Base-by-base conservation (phyloP, 805 yeast genomes). In the Cyberlindnera mississippiensis region DNA sequence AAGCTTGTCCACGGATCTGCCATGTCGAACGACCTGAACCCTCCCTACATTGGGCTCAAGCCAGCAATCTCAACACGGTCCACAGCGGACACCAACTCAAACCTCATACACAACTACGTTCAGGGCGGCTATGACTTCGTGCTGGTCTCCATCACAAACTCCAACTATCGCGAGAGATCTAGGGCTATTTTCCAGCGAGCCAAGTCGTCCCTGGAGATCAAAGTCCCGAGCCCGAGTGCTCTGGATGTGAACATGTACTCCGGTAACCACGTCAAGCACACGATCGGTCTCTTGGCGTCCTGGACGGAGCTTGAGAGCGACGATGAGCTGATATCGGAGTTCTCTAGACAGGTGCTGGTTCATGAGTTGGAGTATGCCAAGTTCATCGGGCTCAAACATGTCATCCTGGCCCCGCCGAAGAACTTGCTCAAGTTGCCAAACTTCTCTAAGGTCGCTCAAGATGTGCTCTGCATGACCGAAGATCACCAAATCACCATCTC, bases 261-360 rank as follows among this genome's bases (percentile, higher is more conserved):
- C 1, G 78, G 76, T 1, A 48, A 57, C 0, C 75, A 74, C 51
- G 57, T 68, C 2, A 40, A 52, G 2, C 59, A 61, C 48, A 60
- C 76, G 7, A 71, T 82, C 18, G 87, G 85, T 0, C 52, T 81
- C 24, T 58, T 81, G 3, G 73, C 87, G 0, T 76, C 84, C 2
- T 82, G 88, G 87, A 65, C 80, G n/a, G 87, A 81, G 52, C 59
- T 81, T 31, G 87, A 81, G 48, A 72, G 80, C 24, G 61, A 63
- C 9, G 76, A 79, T 55, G 57, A 62, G 0, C 46, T 67, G 6
- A 65, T 76, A 4, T 73, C 81, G 24, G 75, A 71, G 46, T 65
- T 80, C 37, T 76, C 83, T 6, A 61, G 63, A 28, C 80, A 80
- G 50, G 83, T 80, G 1, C 55, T 82, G n/a, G 44, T 60, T 20